Base-by-base conservation (phyloP, 495 filamentous ascomycete species). In the Penicillium odoratum region DNA sequence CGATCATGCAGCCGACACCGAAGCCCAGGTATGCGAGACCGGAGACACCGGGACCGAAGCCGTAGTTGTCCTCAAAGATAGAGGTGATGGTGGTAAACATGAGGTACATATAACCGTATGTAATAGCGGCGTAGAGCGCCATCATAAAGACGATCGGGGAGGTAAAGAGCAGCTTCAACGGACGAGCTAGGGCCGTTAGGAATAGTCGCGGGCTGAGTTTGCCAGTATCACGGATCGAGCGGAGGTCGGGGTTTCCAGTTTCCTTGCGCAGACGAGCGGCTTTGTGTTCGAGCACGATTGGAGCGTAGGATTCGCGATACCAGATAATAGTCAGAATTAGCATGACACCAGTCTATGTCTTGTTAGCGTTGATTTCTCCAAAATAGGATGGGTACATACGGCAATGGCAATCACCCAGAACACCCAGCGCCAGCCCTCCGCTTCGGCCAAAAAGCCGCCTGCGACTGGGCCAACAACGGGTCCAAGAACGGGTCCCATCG, bases 341-440 rank as follows among this genome's bases (percentile, higher is more conserved):
- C 48, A 81, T 71, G 1, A 63, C 63, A 11, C 63, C 68, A 9
- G 53, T 56, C 63, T 68, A 42, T 28, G 33, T 44, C 13, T 33
- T 33, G 31, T 33, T 33, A 33, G 31, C 31, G 5, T 33, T 33
- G 31, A 33, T 33, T 2, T 21, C 21, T 21, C 21, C 2, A 21
- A 21, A 21, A 21, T 21, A 21, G 21, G 21, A 28, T 7, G 13
- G 26, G 3, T 63, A 26, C 21, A n/a, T 26, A 57, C 38, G 3
- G 71, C 64, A 53, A 84, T 82, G 21, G 84, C 59, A n/a, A 85
- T 69, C 21, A 86, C 70, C 89, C 91, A 95, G 70, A 87, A 89
- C 15, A 85, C 86, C 89, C 89, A 94, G 48, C 89, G 72, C 91
- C 91, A 96, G 16, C 90, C 89, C n/a, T 91, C 78, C 63, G 88